Conservation (phyloP, 768 basidiomycete species). For the Leccinum rimulosum region DNA sequence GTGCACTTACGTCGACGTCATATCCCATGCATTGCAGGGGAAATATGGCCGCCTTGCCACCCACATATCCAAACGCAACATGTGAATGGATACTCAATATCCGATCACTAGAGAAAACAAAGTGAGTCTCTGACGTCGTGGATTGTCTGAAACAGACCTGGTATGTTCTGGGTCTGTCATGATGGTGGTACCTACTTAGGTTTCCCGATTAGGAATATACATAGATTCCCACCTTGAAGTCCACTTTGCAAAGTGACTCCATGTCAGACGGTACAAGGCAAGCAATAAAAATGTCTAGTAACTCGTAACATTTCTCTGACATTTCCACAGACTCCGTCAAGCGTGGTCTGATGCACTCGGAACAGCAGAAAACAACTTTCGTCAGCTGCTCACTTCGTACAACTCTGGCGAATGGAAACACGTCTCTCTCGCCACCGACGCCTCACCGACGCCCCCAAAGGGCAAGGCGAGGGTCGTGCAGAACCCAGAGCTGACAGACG, state of each 20-base stretch:
- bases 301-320: background rate
- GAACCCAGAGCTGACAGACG: slow-evolving; percentile 64
- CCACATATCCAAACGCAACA: slow-evolving; percentile 92
- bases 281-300: slow-evolving; percentile 9
- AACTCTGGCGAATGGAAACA: slow-evolving; percentile 80
- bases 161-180: background rate
- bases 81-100: slow-evolving; percentile 92
- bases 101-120: slow-evolving; percentile 37
- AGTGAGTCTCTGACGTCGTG: slow-evolving; percentile 6
- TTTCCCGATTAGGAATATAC: background rate
- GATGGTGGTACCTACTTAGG: background rate
- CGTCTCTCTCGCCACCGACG: slow-evolving; percentile 47
- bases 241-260: background rate
- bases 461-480: slow-evolving; percentile 55
- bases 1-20: slow-evolving; percentile 84
- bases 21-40: slow-evolving; percentile 85
- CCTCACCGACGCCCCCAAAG: slow-evolving; percentile 46
- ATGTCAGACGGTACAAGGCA: slow-evolving; percentile 67
- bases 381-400: slow-evolving; percentile 70
- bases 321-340: slow-evolving; percentile 62
- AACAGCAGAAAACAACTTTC: slow-evolving; percentile 74
- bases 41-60: slow-evolving; percentile 77
- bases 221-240: background rate
- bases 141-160: background rate
- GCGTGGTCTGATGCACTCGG: slow-evolving; percentile 78